Conservation (phyloP, 306 rosid species). For the Ormosia semicastrata region DNA sequence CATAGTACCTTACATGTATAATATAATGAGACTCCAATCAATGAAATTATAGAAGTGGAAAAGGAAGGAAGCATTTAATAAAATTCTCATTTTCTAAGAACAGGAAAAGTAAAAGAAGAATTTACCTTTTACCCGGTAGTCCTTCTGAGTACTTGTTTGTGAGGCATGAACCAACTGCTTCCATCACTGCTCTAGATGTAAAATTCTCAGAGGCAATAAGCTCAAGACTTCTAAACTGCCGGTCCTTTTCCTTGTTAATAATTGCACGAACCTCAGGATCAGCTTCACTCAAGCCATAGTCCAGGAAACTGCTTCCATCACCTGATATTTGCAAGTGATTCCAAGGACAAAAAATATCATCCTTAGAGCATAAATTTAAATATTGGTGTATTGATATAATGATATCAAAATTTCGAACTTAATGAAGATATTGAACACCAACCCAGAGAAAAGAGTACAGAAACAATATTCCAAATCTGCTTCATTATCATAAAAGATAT, state of each 20-base stretch:
- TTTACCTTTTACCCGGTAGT: slow-evolving; percentile 90
- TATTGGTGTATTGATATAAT: not conserved
- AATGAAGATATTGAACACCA: slow-evolving; percentile 10
- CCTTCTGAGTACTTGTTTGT: slow-evolving; percentile 98
- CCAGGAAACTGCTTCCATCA: slow-evolving; percentile 55
- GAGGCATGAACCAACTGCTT: slow-evolving; percentile 96
- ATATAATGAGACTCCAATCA: not conserved
- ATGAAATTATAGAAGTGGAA: not conserved
- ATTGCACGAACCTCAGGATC: slow-evolving; percentile 81
- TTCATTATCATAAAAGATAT: not conserved
- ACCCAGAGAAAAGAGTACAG: not conserved
- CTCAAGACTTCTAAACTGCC: slow-evolving; percentile 90
- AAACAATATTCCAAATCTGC: not conserved
- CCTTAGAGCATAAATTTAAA: not conserved
- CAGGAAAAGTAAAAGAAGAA: not conserved
- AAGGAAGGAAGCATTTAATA: not conserved
- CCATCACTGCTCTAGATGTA: slow-evolving; percentile 95
- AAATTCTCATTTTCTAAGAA: not conserved
- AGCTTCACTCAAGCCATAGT: slow-evolving; percentile 69
- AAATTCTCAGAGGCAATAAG: slow-evolving; percentile 98
- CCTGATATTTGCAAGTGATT: slow-evolving; percentile 38
- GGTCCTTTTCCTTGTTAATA: slow-evolving; percentile 67
- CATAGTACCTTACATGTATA: slow-evolving; percentile 68
- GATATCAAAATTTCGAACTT: not conserved
- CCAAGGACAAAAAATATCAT: not conserved